Base-by-base conservation (phyloP, 352 stramenopile genomes). In the Globisporangium iwayamae region DNA sequence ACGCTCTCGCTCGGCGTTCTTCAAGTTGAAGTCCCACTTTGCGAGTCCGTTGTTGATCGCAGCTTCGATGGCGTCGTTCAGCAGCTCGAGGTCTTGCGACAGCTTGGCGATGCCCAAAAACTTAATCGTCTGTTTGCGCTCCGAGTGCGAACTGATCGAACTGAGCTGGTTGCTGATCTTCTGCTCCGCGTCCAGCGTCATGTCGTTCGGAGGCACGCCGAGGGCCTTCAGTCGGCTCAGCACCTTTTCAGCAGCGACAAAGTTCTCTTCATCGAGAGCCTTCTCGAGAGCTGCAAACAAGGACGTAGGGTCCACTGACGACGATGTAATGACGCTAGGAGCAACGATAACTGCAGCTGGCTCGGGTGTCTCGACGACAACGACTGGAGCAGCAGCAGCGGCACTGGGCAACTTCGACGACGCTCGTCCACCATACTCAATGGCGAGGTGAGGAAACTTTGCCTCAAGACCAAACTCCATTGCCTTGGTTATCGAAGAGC, bases 21-120 rank as follows among this genome's bases (percentile, higher is more conserved):
- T 92, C 3, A 92, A 51, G 60, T 92, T 92, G 34, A 92, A 90
- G 65, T 92, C 81, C 83, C 83, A 92, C 52, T 90, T 90, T 0
- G 83, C 83, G 38, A 92, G 65, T n/a, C 83, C 83, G 48, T 71
- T 79, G 22, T 71, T 71, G 14, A 83, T 59, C 1, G 83, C 83
- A 57, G 74, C 72, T 54, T 89, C 73, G 65, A 92, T 90, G 2
- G 83, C 83, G 69, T 88, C 76, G 41, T 77, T 81, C 54, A 92
- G 38, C 38, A 92, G 48, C 56, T 88, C 72, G 2, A 92, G 48
- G 67, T 92, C 83, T 70, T 86, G 76, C 50, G 81, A 85, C 18
- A 89, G 58, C 59, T 89, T 89, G 0, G 83, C 83, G 3, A 92
- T 86, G 16, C 75, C 75, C 22, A 92, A 45, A 41, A 90, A 89